Evolutionary conservation across 1,284 basidiomycete species (phyloP), one percentile per base, ranked within the genome.

Genomic region (Puccinia triticina): DNA sequence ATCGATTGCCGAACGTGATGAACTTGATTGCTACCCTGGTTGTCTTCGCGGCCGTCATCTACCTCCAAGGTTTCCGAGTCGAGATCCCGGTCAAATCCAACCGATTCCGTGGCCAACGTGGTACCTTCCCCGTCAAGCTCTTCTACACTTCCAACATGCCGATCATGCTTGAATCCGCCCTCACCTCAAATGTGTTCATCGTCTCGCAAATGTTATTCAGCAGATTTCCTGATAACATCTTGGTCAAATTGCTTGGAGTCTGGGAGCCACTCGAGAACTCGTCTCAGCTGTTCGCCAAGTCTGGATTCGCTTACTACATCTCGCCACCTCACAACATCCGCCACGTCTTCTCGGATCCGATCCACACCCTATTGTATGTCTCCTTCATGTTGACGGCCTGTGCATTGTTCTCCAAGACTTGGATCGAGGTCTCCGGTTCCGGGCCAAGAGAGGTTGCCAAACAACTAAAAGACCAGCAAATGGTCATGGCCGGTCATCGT

Each of bases 61-160:
- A 98, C 89, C 91, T 99, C 83, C 96, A 99, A 88, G 96, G 97
- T 43, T 99, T 99, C 93, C 91, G 96, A 83, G 93, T 98, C 85
- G 96, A 99, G 88, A 98, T 99, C 87, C 96, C 96, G 23, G 94
- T 99, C 88, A 98, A 99, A 91, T 93, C 92, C 88, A 96, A 95
- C 90, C 91, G 92, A 84, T 95, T 96, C 92, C 91, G 95, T 84
- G 96, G 97, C 46, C 95, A 98, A 88, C 91, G 95, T 73, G 95
- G 94, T 71, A 91, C 92, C 53, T 99, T 97, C 90, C 96, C 97
- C 83, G 91, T 99, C 89, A 99, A 98, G 89, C 91, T 99, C 67
- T 99, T 99, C 90, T 99, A 99, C 89, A 98, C 96, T 34, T 93
- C 92, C 84, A 99, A 98, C 90, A 98, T 98, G 96, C 96, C 96